Base-by-base conservation (phyloP, 306 rosid genomes). In the Herpetospermum pedunculosum region DNA sequence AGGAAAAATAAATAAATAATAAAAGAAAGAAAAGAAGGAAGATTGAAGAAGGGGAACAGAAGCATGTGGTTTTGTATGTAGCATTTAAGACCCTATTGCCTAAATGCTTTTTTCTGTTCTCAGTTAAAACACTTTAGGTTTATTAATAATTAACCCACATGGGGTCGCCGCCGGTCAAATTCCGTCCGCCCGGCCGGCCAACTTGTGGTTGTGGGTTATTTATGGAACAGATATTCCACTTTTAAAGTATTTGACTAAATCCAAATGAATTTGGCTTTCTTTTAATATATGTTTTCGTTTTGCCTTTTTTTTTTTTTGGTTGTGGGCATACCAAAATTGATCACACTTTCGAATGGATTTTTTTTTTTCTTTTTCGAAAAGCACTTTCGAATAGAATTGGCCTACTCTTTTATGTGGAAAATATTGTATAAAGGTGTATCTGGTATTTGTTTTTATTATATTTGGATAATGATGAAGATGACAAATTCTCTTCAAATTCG, bases 61-160 rank as follows among this genome's bases (percentile, higher is more conserved):
- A 65, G 32, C 72, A 65, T 65, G 72, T 65, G 72, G 29, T 41
- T 38, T 37, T 64, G 72, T n/a, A n/a, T 64, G 49, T 64, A 64
- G 72, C 30, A 65, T 38, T 65, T 40, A 40, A 23, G 6, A 18
- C n/a, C 50, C 32, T 40, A 34, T 18, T 63, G 69, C 28, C 67
- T 26, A 12, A 1, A 40, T 12, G 32, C 50, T 32, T 64, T 64
- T 64, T n/a, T n/a, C n/a, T n/a, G n/a, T n/a, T n/a, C n/a, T 64
- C 8, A 21, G 47, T 35, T 13, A 37, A 35, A 35, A 63, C 7
- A 63, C n/a, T 63, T 62, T 19, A 10, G 19, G 3, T 12, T 38
- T 4, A 5, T 65, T 65, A 21, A 65, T 65, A 65, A 65, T 65
- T 43, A 65, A 65, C 50, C 49, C 70, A 62, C 70, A 62, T 62